Evolutionary conservation across 805 yeast genomes (phyloP).

Genomic region (Spathaspora hagerdaliae): DNA sequence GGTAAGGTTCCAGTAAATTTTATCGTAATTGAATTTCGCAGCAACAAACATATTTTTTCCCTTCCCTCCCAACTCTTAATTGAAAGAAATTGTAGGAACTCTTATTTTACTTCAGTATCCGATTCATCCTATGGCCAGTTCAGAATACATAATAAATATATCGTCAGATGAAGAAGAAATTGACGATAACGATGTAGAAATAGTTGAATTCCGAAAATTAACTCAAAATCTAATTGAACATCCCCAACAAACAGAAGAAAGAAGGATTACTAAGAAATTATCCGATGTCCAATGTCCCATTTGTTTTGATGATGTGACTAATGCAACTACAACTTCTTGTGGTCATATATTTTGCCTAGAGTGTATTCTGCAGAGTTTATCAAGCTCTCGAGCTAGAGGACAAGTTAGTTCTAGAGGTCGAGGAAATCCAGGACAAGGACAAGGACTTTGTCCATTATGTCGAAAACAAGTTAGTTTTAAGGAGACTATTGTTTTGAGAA

Average conservation of each 20-base stretch:
- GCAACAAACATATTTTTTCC: too few relatives aligned
- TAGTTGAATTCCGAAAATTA: slow-evolving; percentile 34
- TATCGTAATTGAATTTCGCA: too few relatives aligned
- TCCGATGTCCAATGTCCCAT: slow-evolving; percentile 40
- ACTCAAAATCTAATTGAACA: slow-evolving; percentile 30
- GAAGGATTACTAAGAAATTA: slow-evolving; percentile 23
- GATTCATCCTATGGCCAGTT: slow-evolving; percentile 8
- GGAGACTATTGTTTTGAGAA: slow-evolving; percentile 26
- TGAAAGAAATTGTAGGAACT: too few relatives aligned
- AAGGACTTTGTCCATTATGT: slow-evolving; percentile 43
- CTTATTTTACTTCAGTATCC: too few relatives aligned
- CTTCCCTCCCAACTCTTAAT: too few relatives aligned
- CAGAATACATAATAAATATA: slow-evolving; percentile 14
- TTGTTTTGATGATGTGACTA: slow-evolving; percentile 38
- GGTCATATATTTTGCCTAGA: slow-evolving; percentile 43
- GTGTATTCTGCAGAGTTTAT: slow-evolving; percentile 37
- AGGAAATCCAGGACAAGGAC: slow-evolving; percentile 20
- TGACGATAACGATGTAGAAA: slow-evolving; percentile 32
- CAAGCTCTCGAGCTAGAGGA: slow-evolving; percentile 40
- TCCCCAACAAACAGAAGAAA: slow-evolving; percentile 14
- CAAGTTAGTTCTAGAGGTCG: slow-evolving; percentile 27
- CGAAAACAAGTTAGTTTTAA: slow-evolving; percentile 35
- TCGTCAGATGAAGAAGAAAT: slow-evolving; percentile 21
- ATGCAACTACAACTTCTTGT: slow-evolving; percentile 39
- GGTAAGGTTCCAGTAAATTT: too few relatives aligned